Percentiles rank a stretch among this genome's conserved stretches.
Evolutionary conservation across 83 land plant genomes (phyloP).

Genomic region (Thuja plicata): DNA sequence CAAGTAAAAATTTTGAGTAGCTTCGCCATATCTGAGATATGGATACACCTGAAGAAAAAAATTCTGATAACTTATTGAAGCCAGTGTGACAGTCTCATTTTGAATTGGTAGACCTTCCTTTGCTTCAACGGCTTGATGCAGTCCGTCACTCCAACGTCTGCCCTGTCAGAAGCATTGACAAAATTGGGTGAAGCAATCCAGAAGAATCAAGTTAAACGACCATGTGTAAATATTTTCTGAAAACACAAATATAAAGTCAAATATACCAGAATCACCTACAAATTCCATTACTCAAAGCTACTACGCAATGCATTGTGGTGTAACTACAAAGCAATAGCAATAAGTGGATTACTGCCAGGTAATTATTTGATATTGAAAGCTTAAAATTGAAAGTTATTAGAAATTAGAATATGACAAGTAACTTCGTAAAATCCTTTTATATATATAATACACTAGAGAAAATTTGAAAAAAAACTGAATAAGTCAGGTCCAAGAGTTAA

Average conservation of each 20-base stretch:
- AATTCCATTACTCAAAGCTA: not conserved
- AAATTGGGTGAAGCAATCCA: conserved; percentile 1
- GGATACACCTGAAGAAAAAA: conserved; percentile 90
- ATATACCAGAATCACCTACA: not conserved
- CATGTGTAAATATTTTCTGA: not conserved
- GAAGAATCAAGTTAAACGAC: not conserved
- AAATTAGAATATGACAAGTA: not conserved
- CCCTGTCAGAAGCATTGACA: conserved; percentile 52
- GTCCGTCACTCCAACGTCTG: conserved; percentile 92
- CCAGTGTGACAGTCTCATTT: conserved; percentile 89
- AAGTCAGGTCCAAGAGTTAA: not conserved
- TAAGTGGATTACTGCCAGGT: not conserved
- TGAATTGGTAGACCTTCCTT: conserved; percentile 76
- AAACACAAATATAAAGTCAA: not conserved
- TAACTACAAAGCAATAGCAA: not conserved
- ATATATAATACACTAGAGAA: not conserved
- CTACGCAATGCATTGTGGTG: not conserved
- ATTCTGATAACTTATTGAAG: conserved; percentile 98
- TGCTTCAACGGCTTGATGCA: conserved; percentile 95
- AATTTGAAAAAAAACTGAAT: not conserved
- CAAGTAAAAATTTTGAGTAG: not conserved
- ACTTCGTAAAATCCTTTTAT: not conserved
- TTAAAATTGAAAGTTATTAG: not conserved
- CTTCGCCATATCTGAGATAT: conserved; percentile 2
- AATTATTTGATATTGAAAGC: not conserved